Evolutionary conservation across 2,329 filamentous ascomycete genomes (phyloP).

Genomic region (Fonsecaea multimorphosa): DNA sequence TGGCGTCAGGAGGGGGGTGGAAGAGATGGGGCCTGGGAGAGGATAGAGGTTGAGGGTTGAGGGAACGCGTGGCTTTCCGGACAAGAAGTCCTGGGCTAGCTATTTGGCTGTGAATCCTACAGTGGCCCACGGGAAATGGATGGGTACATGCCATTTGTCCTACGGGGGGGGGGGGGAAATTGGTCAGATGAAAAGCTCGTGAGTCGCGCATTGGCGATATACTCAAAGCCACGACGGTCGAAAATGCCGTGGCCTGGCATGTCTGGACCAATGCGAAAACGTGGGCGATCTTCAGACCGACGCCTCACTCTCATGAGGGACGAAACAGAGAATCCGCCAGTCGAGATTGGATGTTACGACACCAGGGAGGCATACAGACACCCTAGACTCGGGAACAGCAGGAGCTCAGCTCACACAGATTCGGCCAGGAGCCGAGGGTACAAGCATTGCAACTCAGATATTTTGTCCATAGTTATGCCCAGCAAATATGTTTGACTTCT

Average conservation of each 20-base stretch:
- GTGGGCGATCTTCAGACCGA: neutral
- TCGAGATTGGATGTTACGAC: neutral
- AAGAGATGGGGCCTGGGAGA: constrained; percentile 46
- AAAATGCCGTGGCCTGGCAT: neutral
- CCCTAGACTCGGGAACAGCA: neutral
- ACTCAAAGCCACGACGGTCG: neutral
- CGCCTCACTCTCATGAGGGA: neutral
- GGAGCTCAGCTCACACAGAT: neutral
- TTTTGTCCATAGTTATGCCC: neutral
- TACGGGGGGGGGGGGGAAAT: neutral
- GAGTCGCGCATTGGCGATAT: neutral
- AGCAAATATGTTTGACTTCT: neutral
- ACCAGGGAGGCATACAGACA: neutral
- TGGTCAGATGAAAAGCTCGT: neutral
- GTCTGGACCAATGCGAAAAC: neutral
- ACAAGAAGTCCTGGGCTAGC: no score
- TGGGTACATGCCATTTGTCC: neutral
- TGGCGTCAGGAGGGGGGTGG: constrained; percentile 54
- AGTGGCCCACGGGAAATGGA: neutral
- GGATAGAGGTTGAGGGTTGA: constrained; percentile 2
- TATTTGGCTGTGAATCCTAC: neutral
- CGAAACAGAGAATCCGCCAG: neutral
- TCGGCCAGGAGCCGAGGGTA: neutral
- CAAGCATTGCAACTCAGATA: neutral
- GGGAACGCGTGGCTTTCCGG: neutral